Conservation (phyloP, 1,284 basidiomycete genomes). For the Marasmius tenuissimus region DNA sequence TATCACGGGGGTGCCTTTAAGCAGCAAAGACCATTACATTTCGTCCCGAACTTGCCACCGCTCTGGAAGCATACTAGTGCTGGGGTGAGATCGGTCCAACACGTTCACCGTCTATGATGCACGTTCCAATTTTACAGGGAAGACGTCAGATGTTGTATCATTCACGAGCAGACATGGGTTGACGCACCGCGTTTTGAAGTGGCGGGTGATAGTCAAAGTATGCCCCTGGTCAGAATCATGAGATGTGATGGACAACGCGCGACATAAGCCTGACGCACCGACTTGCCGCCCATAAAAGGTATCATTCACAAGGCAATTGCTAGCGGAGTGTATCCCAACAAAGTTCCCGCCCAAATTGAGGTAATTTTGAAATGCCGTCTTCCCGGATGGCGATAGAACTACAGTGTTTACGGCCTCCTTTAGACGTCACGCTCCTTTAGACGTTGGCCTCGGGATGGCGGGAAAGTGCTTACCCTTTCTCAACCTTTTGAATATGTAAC, state of each 20-base stretch:
- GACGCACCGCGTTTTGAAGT: conserved; percentile 43
- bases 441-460: too few relatives aligned
- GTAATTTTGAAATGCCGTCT: conserved; percentile 59
- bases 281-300: conserved; percentile 49
- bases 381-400: conserved; percentile 58
- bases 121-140: not conserved
- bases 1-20: not conserved
- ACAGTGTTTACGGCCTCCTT: too few relatives aligned
- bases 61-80: conserved; percentile 61
- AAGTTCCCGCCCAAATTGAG: conserved; percentile 55
- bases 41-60: conserved; percentile 66
- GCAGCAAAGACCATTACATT: conserved; percentile 36
- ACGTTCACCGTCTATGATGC: conserved; percentile 58
- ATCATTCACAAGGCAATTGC: conserved; percentile 47
- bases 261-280: conserved; percentile 28
- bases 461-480: too few relatives aligned
- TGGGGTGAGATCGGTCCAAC: conserved; percentile 62
- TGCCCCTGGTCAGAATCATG: conserved; percentile 33
- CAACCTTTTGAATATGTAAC: too few relatives aligned
- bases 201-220: conserved; percentile 63
- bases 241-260: not conserved
- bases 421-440: too few relatives aligned
- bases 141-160: not conserved
- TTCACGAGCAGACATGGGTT: too few relatives aligned
- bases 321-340: conserved; percentile 49